These are phyloP conservation scores for Nicotiana sylvestris DNA, from an alignment of 257 asterid genomes.

Conservation along the genomic window DNA sequence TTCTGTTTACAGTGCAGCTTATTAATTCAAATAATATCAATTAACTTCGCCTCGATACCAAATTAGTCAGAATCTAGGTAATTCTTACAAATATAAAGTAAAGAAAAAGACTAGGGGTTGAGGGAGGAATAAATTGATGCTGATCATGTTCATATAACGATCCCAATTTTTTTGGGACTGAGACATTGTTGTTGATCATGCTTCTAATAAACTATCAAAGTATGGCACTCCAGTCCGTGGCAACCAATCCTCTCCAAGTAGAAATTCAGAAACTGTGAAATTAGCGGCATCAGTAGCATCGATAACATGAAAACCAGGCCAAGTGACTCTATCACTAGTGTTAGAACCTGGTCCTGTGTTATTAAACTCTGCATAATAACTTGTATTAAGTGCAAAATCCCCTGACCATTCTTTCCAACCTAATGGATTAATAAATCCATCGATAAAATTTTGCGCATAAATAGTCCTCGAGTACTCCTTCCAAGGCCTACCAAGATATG, in stretches of 20 bases:
- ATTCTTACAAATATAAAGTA: background rate
- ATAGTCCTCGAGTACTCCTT: slow-evolving; percentile 19
- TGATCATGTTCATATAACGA: too few relatives aligned
- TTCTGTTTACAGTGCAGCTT: background rate
- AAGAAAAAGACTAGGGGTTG: background rate
- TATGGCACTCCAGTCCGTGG: slow-evolving; percentile 18
- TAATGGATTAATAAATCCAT: background rate
- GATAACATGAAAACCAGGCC: slow-evolving; percentile 15
- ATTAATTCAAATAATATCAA: background rate
- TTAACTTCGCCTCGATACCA: background rate
- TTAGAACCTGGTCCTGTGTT: slow-evolving; percentile 27
- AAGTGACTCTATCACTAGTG: slow-evolving; percentile 2
- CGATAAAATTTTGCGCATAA: slow-evolving; percentile 14
- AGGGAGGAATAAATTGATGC: background rate
- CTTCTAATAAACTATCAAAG: background rate
- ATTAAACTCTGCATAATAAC: slow-evolving; percentile 31
- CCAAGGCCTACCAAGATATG: slow-evolving; percentile 24
- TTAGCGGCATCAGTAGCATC: slow-evolving; percentile 12
- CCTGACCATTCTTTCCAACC: slow-evolving; percentile 19
- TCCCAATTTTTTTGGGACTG: too few relatives aligned
- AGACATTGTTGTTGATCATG: background rate
- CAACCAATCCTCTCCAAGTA: slow-evolving; percentile 19
- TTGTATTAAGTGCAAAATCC: slow-evolving; percentile 20
- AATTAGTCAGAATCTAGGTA: background rate
- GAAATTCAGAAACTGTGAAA: slow-evolving; percentile 13